Conservation (phyloP, 2,329 filamentous ascomycete species). For the Camillea tinctor region DNA sequence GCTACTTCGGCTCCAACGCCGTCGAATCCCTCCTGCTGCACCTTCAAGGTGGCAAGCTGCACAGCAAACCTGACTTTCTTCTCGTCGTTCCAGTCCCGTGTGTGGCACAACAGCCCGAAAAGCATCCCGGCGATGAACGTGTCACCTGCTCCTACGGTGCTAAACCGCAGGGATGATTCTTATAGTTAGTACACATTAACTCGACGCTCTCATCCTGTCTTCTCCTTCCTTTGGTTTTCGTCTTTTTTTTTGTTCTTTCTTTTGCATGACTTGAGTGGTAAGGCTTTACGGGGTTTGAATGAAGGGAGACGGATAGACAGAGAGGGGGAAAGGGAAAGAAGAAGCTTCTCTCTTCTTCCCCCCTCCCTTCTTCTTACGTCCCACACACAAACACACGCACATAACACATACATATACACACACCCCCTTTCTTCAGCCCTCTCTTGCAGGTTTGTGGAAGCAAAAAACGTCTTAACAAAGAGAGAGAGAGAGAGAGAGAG, state of each 20-base stretch:
- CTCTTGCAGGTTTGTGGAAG: conserved; percentile 1
- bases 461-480: too few relatives aligned
- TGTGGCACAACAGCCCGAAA: conserved; percentile 55
- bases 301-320: too few relatives aligned
- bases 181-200: conserved; percentile 18
- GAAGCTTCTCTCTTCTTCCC: too few relatives aligned
- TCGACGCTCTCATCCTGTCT: background rate
- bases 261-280: background rate
- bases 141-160: conserved; percentile 71
- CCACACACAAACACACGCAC: background rate
- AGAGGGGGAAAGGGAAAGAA: too few relatives aligned
- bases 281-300: background rate
- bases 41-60: conserved; percentile 65
- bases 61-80: conserved; percentile 61
- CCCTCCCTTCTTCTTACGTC: too few relatives aligned
- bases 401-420: too few relatives aligned
- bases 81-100: conserved; percentile 46
- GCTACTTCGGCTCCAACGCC: conserved; percentile 41
- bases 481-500: too few relatives aligned
- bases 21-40: conserved; percentile 64
- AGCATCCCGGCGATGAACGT: conserved; percentile 73
- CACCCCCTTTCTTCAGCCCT: background rate
- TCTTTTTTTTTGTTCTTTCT: background rate
- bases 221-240: background rate
- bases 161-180: conserved; percentile 35